phyloP scores from a whole-genome alignment of 805 yeast genomes.

The Kuraishia capsulata region DNA sequence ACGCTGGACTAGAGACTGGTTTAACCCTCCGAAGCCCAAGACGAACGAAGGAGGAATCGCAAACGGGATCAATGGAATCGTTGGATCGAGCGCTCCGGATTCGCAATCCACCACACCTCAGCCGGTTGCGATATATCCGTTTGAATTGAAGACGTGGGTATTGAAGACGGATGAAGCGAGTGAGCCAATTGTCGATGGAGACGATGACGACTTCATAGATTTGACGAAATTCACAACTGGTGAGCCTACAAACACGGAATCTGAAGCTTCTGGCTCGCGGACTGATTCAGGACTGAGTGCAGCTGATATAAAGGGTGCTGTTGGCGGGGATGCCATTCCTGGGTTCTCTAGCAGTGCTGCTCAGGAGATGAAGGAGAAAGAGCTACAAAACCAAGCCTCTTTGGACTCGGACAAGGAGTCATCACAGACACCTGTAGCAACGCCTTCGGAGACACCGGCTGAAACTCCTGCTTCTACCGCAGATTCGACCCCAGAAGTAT shows the following conservation, averaged over 20 bases:
- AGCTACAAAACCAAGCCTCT: constrained; percentile 1
- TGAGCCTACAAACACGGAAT: constrained; percentile 4
- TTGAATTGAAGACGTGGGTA: constrained; percentile 24
- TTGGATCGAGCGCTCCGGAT: constrained; percentile 4
- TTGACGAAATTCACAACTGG: constrained; percentile 17
- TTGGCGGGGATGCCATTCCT: constrained; percentile 1
- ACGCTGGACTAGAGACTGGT: constrained; percentile 23
- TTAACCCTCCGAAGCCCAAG: constrained; percentile 20
- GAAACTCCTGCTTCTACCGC: too few relatives aligned
- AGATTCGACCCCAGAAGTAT: neutral
- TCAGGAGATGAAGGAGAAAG: constrained; percentile 5
- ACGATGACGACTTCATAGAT: constrained; percentile 29
- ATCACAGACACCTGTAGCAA: neutral
- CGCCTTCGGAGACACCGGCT: neutral
- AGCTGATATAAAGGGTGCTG: constrained; percentile 17
- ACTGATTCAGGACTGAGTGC: constrained; percentile 19
- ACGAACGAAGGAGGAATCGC: constrained; percentile 3
- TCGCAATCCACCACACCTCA: constrained; percentile 18
- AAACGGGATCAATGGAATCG: constrained; percentile 2
- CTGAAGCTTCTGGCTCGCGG: constrained; percentile 1
- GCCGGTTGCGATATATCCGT: constrained; percentile 18
- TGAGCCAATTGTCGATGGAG: constrained; percentile 11
- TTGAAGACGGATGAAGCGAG: constrained; percentile 6
- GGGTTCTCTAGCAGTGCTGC: constrained; percentile 5
- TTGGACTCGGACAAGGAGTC: neutral